Evolutionary conservation across 208 protist species (phyloP).

Genomic region (Trypanosomatidae sp.): DNA sequence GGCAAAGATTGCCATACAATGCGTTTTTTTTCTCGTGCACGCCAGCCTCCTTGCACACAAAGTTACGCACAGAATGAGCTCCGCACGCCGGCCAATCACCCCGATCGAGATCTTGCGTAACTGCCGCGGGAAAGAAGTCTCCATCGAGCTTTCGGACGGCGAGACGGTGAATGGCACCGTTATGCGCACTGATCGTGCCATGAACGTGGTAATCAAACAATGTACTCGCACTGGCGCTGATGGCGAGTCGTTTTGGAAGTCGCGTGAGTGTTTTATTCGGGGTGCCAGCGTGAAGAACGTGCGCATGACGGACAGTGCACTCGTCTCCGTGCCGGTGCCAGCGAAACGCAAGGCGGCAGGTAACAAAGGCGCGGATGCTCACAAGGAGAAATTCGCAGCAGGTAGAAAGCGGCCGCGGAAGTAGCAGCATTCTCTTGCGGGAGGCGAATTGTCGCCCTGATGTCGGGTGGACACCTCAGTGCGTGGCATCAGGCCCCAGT

Average conservation of each 20-base stretch:
- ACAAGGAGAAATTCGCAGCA: slow-evolving; percentile 10
- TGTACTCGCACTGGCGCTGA: slow-evolving; percentile 60
- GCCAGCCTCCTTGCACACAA: not conserved
- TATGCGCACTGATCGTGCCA: slow-evolving; percentile 71
- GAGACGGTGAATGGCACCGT: slow-evolving; percentile 84
- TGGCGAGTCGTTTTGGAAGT: slow-evolving; percentile 69
- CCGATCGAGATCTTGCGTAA: slow-evolving; percentile 84
- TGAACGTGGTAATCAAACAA: slow-evolving; percentile 87
- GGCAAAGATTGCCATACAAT: too few species aligned
- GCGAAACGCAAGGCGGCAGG: slow-evolving; percentile 7
- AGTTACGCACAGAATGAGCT: slow-evolving; percentile 33
- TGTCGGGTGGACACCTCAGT: not conserved
- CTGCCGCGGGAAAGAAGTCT: slow-evolving; percentile 76
- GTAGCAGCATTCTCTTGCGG: not conserved
- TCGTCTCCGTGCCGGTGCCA: slow-evolving; percentile 20
- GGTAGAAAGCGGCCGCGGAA: slow-evolving; percentile 16
- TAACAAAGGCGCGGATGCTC: slow-evolving; percentile 2
- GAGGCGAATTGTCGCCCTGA: not conserved
- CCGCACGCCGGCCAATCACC: slow-evolving; percentile 33
- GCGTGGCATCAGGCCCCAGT: not conserved
- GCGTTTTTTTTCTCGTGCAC: not conserved
- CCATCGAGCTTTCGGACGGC: slow-evolving; percentile 64
- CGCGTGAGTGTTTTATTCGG: slow-evolving; percentile 70
- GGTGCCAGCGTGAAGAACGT: slow-evolving; percentile 77
- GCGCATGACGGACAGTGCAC: slow-evolving; percentile 70